Percentiles rank a stretch among this genome's conserved stretches.
These are phyloP conservation scores for Ceratorhiza oryzae-sativae DNA, from an alignment of 1,284 basidiomycete species.

Conservation along the genomic window DNA sequence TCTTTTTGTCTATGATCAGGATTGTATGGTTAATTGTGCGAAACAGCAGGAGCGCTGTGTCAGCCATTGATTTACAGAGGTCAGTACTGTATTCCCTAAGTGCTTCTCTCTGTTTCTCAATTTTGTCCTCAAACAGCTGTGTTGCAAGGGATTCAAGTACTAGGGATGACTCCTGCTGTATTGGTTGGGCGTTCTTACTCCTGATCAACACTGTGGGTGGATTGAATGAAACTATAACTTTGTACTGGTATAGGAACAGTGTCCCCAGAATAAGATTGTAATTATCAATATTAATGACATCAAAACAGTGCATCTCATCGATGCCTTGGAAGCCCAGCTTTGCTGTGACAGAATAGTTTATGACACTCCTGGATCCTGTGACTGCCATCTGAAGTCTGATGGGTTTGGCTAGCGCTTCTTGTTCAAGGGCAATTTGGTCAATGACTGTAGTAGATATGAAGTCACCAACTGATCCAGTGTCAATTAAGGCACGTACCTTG, in stretches of 20 bases:
- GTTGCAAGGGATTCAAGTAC: constrained; percentile 42
- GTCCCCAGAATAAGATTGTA: constrained; percentile 50
- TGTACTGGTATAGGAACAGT: constrained; percentile 48
- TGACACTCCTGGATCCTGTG: constrained; percentile 1
- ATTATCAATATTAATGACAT: constrained; percentile 43
- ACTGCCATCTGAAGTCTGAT: constrained; percentile 32
- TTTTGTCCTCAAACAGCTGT: constrained; percentile 42
- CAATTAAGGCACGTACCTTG: constrained; percentile 47
- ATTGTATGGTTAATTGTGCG: constrained; percentile 54
- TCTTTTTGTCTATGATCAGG: constrained; percentile 51
- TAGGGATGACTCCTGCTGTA: constrained; percentile 44
- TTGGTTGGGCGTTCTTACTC: constrained; percentile 24
- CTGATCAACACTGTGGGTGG: constrained; percentile 44
- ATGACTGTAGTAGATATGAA: constrained; percentile 51
- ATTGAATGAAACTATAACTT: constrained; percentile 44
- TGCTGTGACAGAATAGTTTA: constrained; percentile 7
- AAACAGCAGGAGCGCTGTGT: constrained; percentile 50
- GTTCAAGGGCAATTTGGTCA: constrained; percentile 49
- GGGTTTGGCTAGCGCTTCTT: constrained; percentile 29
- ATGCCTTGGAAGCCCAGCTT: constrained; percentile 18
- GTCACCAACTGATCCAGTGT: constrained; percentile 51
- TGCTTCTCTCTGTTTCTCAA: constrained; percentile 42
- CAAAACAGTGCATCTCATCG: background rate
- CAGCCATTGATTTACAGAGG: constrained; percentile 47
- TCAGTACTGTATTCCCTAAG: constrained; percentile 45